Evolutionary conservation across 2,329 filamentous ascomycete genomes (phyloP).

Genomic region (Fusarium buharicum): DNA sequence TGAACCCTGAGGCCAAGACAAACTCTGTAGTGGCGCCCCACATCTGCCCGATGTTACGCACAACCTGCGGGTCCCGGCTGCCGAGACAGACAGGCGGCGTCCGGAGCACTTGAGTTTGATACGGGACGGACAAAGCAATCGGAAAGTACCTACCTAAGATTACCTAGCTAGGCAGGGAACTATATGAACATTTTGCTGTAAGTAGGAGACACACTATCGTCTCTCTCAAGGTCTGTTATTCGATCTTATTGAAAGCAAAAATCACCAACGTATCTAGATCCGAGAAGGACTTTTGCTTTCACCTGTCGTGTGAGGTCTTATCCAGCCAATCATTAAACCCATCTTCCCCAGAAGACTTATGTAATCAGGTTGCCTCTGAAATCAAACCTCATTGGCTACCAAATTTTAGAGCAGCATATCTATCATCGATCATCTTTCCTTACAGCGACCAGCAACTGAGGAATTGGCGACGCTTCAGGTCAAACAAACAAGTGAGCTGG

Average conservation of each 20-base stretch:
- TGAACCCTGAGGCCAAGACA: slow-evolving; percentile 37
- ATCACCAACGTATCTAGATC: not conserved
- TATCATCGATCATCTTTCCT: slow-evolving; percentile 19
- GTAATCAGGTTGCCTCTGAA: slow-evolving; percentile 15
- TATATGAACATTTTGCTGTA: too few species aligned
- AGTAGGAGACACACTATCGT: not conserved
- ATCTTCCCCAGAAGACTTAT: slow-evolving; percentile 16
- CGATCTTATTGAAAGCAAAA: too few species aligned
- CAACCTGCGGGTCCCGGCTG: slow-evolving; percentile 30
- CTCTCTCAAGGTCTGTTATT: too few species aligned
- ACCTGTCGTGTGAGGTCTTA: slow-evolving; percentile 10
- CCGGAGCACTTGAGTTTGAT: slow-evolving; percentile 1
- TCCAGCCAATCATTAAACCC: slow-evolving; percentile 17
- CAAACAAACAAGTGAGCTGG: not conserved
- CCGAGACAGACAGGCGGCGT: slow-evolving; percentile 12
- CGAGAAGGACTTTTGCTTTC: slow-evolving; percentile 1
- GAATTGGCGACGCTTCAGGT: slow-evolving; percentile 14
- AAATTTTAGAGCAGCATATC: slow-evolving; percentile 35
- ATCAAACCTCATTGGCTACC: slow-evolving; percentile 34
- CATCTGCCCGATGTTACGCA: slow-evolving; percentile 17
- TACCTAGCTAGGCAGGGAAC: too few species aligned
- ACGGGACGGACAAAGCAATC: too few species aligned
- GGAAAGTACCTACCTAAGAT: too few species aligned
- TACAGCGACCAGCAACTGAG: slow-evolving; percentile 27
- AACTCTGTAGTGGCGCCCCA: slow-evolving; percentile 30